Evolutionary conservation across 148 eudicot genomes (phyloP).

Genomic region (Heliamphora exappendiculata): DNA sequence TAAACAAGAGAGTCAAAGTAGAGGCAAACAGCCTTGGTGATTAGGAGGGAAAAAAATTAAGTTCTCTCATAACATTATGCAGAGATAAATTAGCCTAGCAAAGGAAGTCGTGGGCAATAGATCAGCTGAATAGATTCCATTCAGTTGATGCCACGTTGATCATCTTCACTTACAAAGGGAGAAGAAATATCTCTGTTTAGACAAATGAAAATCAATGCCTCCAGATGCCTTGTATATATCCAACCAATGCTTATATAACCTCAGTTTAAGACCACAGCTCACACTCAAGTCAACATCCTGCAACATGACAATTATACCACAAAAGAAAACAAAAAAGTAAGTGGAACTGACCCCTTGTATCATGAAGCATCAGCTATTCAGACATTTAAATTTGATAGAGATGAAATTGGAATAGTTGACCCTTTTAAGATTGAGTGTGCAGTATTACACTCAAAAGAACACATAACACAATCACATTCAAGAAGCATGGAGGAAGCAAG

Average conservation of each 20-base stretch:
- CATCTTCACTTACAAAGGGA: constrained; percentile 70
- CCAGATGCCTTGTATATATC: constrained; percentile 50
- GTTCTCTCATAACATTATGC: too few relatives aligned
- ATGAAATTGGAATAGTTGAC: too few relatives aligned
- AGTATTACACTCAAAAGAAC: neutral
- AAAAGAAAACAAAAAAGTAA: too few relatives aligned
- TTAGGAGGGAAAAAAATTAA: too few relatives aligned
- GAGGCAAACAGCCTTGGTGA: too few relatives aligned
- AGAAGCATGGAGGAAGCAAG: neutral
- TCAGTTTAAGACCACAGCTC: constrained; percentile 50
- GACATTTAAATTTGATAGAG: too few relatives aligned
- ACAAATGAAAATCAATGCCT: constrained; percentile 58
- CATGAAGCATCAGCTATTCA: too few relatives aligned
- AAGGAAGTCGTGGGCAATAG: neutral
- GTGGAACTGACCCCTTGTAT: too few relatives aligned
- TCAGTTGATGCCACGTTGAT: neutral
- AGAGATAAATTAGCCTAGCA: too few relatives aligned
- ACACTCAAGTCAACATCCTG: constrained; percentile 45
- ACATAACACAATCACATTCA: neutral
- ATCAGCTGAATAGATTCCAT: neutral
- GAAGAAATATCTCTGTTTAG: constrained; percentile 64
- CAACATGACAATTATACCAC: constrained; percentile 7
- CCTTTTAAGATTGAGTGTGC: too few relatives aligned
- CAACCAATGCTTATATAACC: constrained; percentile 70
- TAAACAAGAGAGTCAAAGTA: neutral